phyloP scores from a whole-genome alignment of 2,329 filamentous ascomycete genomes.

The Chaetomium globosum region DNA sequence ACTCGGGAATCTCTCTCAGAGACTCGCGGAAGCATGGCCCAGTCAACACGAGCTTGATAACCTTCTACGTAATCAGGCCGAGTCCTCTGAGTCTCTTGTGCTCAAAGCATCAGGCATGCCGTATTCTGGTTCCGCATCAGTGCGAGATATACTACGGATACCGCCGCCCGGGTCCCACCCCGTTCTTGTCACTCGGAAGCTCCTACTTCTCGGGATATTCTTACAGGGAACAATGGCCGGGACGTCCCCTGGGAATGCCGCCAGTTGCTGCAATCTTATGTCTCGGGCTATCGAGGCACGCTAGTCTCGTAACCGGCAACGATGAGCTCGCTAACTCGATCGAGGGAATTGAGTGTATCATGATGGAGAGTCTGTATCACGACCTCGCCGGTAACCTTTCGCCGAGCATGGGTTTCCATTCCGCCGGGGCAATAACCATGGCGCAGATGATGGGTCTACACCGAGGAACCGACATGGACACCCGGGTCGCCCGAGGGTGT shows the following conservation, averaged over 20 bases:
- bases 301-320: background rate
- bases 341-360: constrained; percentile 48
- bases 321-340: constrained; percentile 36
- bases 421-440: constrained; percentile 46
- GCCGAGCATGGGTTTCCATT: constrained; percentile 44
- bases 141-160: background rate
- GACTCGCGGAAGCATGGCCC: constrained; percentile 14
- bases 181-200: background rate
- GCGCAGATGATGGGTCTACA: constrained; percentile 50
- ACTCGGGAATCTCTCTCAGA: background rate
- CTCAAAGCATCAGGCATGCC: background rate
- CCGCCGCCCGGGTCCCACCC: constrained; percentile 8
- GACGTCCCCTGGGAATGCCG: background rate
- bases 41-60: constrained; percentile 2
- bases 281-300: constrained; percentile 5
- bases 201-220: constrained; percentile 7
- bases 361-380: constrained; percentile 47
- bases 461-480: constrained; percentile 27
- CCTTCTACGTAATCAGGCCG: background rate
- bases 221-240: background rate
- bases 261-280: background rate
- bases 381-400: constrained; percentile 47
- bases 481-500: background rate
- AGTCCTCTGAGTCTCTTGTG: background rate
- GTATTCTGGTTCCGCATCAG: too few species aligned